Conservation (phyloP, 768 basidiomycete genomes). For the Suillus americanus region DNA sequence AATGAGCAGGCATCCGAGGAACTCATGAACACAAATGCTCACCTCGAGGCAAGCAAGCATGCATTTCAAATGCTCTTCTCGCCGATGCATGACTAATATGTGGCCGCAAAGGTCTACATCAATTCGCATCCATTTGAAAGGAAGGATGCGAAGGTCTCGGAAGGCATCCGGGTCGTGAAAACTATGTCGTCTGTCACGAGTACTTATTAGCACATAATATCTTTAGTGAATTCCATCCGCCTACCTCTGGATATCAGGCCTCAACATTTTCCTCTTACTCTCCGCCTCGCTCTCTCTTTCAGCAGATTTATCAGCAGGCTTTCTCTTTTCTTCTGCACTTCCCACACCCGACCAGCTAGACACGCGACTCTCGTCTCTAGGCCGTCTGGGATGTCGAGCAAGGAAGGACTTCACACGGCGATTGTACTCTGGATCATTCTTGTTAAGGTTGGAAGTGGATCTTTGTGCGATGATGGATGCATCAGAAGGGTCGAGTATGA, state of each 20-base stretch:
- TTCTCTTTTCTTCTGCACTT: constrained; percentile 18
- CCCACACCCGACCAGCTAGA: constrained; percentile 49
- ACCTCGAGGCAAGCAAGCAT: constrained; percentile 61
- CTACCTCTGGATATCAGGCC: constrained; percentile 5
- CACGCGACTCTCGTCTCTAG: constrained; percentile 35
- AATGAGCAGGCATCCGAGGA: constrained; percentile 5
- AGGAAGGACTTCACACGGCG: constrained; percentile 31
- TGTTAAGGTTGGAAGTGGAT: constrained; percentile 1
- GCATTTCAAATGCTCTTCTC: constrained; percentile 67
- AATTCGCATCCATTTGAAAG: constrained; percentile 66
- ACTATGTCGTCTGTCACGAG: constrained; percentile 50
- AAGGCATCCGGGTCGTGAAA: constrained; percentile 63
- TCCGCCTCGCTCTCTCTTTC: constrained; percentile 15
- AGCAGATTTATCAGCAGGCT: constrained; percentile 1
- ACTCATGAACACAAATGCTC: constrained; percentile 11
- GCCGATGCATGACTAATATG: constrained; percentile 63
- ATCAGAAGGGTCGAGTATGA: constrained; percentile 30
- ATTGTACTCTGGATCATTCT: constrained; percentile 26
- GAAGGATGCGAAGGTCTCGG: constrained; percentile 46
- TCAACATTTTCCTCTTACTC: constrained; percentile 10
- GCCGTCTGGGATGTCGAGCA: constrained; percentile 7
- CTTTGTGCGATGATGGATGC: constrained; percentile 6
- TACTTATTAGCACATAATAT: constrained; percentile 4
- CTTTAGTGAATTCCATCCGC: neutral
- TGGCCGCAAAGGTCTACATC: constrained; percentile 81